These are phyloP conservation scores for Exophiala spinifera DNA, from an alignment of 2,329 filamentous ascomycete genomes.

Conservation along the genomic window DNA sequence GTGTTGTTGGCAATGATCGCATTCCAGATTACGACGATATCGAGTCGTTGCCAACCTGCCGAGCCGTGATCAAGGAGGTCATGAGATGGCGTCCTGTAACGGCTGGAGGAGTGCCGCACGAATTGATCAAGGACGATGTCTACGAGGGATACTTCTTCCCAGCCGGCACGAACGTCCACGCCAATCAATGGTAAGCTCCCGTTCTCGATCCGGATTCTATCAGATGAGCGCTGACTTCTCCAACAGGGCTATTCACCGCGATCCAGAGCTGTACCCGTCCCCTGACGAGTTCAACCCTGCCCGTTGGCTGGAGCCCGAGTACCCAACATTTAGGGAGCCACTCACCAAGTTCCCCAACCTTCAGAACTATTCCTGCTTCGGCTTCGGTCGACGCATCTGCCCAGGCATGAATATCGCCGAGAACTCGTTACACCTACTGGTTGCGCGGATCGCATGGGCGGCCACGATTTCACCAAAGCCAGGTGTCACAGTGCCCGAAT, in stretches of 20 bases:
- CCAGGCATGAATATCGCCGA: constrained; percentile 31
- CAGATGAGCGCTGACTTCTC: background rate
- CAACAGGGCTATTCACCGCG: constrained; percentile 47
- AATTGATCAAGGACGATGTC: constrained; percentile 22
- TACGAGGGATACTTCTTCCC: constrained; percentile 45
- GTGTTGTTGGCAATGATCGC: constrained; percentile 28
- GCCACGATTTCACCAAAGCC: constrained; percentile 11
- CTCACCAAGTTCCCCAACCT: constrained; percentile 52
- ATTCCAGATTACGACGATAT: constrained; percentile 39
- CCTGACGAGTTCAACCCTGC: constrained; percentile 53
- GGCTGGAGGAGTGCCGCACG: constrained; percentile 25
- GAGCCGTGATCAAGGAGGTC: constrained; percentile 42
- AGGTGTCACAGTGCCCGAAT: constrained; percentile 12
- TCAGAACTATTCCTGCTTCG: constrained; percentile 54
- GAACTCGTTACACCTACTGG: constrained; percentile 23
- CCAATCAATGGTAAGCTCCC: constrained; percentile 36
- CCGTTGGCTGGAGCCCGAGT: constrained; percentile 52
- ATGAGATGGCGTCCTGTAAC: constrained; percentile 43
- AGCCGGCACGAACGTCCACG: constrained; percentile 44
- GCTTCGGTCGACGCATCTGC: constrained; percentile 50
- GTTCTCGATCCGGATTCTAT: no score
- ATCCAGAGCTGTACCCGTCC: constrained; percentile 50
- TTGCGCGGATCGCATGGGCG: constrained; percentile 37
- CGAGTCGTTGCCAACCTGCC: constrained; percentile 35
- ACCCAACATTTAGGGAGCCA: constrained; percentile 53